These are phyloP conservation scores for Magnaporthales sp. DNA, from an alignment of 2,329 filamentous ascomycete species.

Conservation along the genomic window DNA sequence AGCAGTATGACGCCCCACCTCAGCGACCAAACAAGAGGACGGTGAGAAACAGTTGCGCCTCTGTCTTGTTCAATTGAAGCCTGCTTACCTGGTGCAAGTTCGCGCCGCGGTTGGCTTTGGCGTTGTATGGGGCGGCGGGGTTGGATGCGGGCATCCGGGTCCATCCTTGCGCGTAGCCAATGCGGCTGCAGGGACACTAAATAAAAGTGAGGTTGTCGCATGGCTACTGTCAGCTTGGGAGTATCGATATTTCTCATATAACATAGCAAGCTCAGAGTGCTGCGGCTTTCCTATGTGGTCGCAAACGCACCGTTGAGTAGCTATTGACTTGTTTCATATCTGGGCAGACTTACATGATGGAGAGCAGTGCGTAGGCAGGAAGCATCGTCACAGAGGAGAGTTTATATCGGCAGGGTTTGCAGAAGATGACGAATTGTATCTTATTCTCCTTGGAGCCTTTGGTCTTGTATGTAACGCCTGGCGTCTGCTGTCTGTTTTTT, in stretches of 20 bases:
- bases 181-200: background rate
- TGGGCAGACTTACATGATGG: background rate
- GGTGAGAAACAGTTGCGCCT: too few species aligned
- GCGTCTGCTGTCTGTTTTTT: too few species aligned
- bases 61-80: too few species aligned
- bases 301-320: too few species aligned
- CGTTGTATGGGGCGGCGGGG: background rate
- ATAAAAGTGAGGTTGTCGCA: background rate
- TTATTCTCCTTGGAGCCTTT: too few species aligned
- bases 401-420: background rate
- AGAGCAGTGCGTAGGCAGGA: background rate
- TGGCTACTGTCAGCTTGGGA: background rate
- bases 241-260: background rate
- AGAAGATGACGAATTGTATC: too few species aligned
- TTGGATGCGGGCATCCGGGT: background rate
- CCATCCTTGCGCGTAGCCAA: background rate
- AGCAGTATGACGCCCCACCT: too few species aligned
- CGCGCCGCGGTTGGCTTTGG: background rate
- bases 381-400: background rate
- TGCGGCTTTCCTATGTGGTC: too few species aligned
- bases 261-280: background rate
- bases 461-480: too few species aligned
- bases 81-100: background rate
- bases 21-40: too few species aligned
- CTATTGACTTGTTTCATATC: too few species aligned